These are phyloP conservation scores for Lumnitzera littorea DNA, from an alignment of 345 rosid species.

Conservation along the genomic window DNA sequence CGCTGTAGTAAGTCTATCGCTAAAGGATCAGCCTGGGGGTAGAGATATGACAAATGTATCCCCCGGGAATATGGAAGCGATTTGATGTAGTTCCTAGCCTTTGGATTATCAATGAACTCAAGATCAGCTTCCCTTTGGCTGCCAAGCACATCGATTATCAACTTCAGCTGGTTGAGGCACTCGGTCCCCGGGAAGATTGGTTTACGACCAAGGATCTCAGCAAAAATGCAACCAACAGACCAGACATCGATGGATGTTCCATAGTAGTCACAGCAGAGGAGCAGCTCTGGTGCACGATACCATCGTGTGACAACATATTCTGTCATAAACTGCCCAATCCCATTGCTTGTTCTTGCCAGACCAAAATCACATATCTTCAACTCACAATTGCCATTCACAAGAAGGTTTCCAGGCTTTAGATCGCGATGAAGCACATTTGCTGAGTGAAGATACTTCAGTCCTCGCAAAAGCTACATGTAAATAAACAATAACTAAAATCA, in stretches of 20 bases:
- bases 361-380: slow-evolving; percentile 89
- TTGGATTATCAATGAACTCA: slow-evolving; percentile 63
- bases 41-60: slow-evolving; percentile 39
- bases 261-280: slow-evolving; percentile 74
- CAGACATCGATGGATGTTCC: slow-evolving; percentile 82
- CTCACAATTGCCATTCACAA: slow-evolving; percentile 74
- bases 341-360: slow-evolving; percentile 64
- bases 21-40: slow-evolving; percentile 62
- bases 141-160: slow-evolving; percentile 65
- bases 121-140: slow-evolving; percentile 62
- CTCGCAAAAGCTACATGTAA: slow-evolving; percentile 52
- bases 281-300: slow-evolving; percentile 95
- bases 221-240: slow-evolving; percentile 95
- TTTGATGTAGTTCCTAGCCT: slow-evolving; percentile 55
- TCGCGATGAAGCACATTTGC: slow-evolving; percentile 89
- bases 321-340: slow-evolving; percentile 74
- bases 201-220: slow-evolving; percentile 73
- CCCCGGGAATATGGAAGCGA: slow-evolving; percentile 62
- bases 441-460: slow-evolving; percentile 87
- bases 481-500: neutral
- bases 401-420: slow-evolving; percentile 85
- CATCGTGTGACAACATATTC: slow-evolving; percentile 87
- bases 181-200: slow-evolving; percentile 84
- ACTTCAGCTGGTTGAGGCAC: slow-evolving; percentile 75
- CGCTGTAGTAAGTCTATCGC: slow-evolving; percentile 67